A percentile compares a stretch with the other conserved stretches of the same genome.
Evolutionary conservation across 331 rosid genomes (phyloP).

Genomic region (Malus hybrid): DNA sequence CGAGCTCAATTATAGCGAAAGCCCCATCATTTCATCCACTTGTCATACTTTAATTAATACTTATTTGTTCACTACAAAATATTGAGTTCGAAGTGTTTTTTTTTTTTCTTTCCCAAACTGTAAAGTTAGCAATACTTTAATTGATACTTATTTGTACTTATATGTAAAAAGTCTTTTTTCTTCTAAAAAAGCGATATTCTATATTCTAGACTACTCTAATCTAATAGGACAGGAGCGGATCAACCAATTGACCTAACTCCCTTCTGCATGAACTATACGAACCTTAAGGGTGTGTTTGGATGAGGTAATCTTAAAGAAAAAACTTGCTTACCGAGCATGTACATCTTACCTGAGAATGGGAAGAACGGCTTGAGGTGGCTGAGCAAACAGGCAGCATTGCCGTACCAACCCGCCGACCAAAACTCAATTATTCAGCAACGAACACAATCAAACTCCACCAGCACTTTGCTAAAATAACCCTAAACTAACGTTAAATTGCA

Average conservation of each 20-base stretch:
- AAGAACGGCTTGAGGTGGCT: conserved; percentile 49
- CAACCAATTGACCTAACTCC: not conserved
- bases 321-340: not conserved
- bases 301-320: too few species aligned
- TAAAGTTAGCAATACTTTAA: too few species aligned
- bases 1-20: too few species aligned
- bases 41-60: too few species aligned
- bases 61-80: too few species aligned
- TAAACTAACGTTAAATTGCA: not conserved
- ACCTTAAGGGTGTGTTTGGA: too few species aligned
- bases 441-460: not conserved
- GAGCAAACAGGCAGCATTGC: conserved; percentile 84
- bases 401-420: conserved; percentile 13
- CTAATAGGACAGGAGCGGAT: too few species aligned
- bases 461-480: not conserved
- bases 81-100: too few species aligned
- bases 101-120: too few species aligned
- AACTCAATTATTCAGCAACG: not conserved
- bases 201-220: too few species aligned
- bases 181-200: not conserved
- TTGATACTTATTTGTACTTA: too few species aligned
- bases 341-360: conserved; percentile 53
- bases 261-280: not conserved
- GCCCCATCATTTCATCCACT: too few species aligned
- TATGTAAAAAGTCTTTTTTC: not conserved